These are phyloP conservation scores for Boeremia exigua DNA, from an alignment of 2,329 filamentous ascomycete species.

Conservation along the genomic window DNA sequence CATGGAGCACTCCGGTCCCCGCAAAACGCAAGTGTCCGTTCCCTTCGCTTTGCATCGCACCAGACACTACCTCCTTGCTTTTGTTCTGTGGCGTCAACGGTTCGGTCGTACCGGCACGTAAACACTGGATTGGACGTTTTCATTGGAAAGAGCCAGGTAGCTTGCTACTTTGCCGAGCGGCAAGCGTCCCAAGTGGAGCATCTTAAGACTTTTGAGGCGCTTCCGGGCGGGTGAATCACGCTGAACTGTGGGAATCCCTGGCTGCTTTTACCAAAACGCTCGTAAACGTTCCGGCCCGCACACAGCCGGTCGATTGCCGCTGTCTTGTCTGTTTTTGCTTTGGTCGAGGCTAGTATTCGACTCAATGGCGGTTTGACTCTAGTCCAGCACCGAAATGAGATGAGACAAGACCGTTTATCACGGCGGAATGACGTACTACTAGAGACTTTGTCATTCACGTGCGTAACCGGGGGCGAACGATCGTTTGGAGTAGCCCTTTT, in stretches of 20 bases:
- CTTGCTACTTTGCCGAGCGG: constrained; percentile 5
- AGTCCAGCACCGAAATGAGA: background rate
- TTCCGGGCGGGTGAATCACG: background rate
- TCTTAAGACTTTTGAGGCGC: too few relatives aligned
- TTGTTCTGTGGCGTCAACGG: background rate
- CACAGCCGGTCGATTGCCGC: background rate
- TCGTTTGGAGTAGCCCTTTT: background rate
- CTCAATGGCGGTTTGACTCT: background rate
- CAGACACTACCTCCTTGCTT: too few relatives aligned
- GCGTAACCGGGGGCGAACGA: background rate
- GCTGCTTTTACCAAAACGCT: background rate
- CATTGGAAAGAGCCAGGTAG: background rate
- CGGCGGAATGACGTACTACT: background rate
- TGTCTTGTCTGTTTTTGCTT: background rate
- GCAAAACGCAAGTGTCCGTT: background rate
- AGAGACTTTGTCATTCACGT: background rate
- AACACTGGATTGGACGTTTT: background rate
- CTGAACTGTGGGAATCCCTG: background rate
- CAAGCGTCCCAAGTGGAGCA: constrained; percentile 6
- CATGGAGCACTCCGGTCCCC: background rate
- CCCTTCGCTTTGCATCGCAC: too few relatives aligned
- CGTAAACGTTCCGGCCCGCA: background rate
- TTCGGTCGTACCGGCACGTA: background rate
- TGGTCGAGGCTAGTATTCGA: background rate
- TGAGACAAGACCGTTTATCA: background rate